These are phyloP conservation scores for Aspergillus sclerotioniger DNA, from an alignment of 495 filamentous ascomycete genomes.

Conservation along the genomic window DNA sequence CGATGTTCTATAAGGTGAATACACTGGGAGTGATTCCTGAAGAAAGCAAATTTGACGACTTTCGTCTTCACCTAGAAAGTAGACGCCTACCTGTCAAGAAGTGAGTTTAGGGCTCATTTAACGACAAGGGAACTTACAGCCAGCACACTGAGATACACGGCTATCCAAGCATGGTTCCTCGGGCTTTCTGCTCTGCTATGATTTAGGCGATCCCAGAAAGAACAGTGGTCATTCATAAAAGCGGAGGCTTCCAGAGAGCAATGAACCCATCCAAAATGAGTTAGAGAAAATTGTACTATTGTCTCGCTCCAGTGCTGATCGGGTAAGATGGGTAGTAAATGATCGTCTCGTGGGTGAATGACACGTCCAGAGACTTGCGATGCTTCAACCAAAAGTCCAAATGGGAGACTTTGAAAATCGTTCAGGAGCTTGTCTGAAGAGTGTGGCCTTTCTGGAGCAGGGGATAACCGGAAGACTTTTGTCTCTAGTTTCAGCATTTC, in stretches of 20 bases:
- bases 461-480: neutral
- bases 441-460: neutral
- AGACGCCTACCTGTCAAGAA: neutral
- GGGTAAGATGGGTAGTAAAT: neutral
- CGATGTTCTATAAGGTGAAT: too few species aligned
- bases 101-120: neutral
- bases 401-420: neutral
- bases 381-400: conserved; percentile 1
- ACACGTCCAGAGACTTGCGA: neutral
- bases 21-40: neutral
- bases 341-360: neutral
- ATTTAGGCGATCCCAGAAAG: neutral
- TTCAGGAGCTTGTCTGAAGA: neutral
- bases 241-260: neutral
- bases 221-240: neutral
- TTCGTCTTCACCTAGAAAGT: conserved; percentile 1
- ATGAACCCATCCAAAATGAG: neutral
- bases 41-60: neutral
- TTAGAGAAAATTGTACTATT: conserved; percentile 3
- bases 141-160: conserved; percentile 4
- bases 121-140: neutral
- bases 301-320: neutral
- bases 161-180: conserved; percentile 3
- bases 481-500: neutral
- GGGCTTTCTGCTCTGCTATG: neutral